Base-by-base conservation (phyloP, 2,329 filamentous ascomycete genomes). In the Helicocarpus griseus region DNA sequence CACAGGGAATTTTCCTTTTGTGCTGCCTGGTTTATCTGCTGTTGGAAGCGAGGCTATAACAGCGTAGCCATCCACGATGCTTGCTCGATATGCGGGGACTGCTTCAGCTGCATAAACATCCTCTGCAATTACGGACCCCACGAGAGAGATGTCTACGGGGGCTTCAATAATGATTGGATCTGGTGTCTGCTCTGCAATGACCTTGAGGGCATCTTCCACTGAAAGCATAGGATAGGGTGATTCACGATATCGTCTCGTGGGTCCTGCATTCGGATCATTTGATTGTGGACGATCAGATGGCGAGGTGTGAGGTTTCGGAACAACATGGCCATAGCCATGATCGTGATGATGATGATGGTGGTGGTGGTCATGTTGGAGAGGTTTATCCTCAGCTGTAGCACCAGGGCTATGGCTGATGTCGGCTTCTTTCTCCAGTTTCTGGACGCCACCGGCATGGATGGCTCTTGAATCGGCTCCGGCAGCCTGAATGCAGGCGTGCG, bases 41-140 rank as follows among this genome's bases (percentile, higher is more conserved):
- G 78, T 77, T 5, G 55, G 65, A 56, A 61, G 65, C 11, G 61
- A 67, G 51, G 67, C 84, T 35, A 90, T 82, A 0, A 95, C 80
- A 2, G 93, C 93, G 63, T 98, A 98, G 1, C 93, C 93, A 66
- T 98, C 93, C 0, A 98, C 93, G 38, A 96, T 97, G 64, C 91
- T 97, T 17, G 93, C 93, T 53, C 89, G 78, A 70, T 95, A 98
- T 0, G 91, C 93, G 0, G 93, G 93, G 0, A 98, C 93, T 6
- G 85, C 81, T 65, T 96, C 91, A 3, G 72, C 71, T 0, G 93
- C 89, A 36, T 75, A 79, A 22, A 98, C 84, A 58, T 95, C 86
- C 63, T 89, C 82, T 0, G 91, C 89, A 1, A 98, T 73, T 0
- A 97, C 84, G 7, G 79, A 81, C 6, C 89, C 89, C 1, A 91